Base-by-base conservation (phyloP, 768 basidiomycete genomes). In the Pleurotus ostreatus region DNA sequence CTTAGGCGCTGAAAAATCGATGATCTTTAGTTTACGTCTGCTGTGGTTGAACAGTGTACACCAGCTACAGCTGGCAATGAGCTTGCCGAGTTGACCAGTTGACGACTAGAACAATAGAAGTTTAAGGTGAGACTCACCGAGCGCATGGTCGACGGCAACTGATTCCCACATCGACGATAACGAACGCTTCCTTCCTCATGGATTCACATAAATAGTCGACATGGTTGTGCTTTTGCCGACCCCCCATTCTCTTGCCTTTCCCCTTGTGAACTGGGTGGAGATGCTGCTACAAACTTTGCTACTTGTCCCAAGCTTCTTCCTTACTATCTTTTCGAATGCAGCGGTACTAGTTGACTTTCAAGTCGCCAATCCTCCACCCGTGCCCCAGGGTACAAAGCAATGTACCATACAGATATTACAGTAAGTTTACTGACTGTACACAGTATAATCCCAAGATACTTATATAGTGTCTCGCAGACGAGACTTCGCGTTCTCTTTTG, bases 401-500 rank as follows among this genome's bases (percentile, higher is more conserved):
- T 90, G 89, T 63, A 88, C 85, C 1, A 70, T 82, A 12, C 73
- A 82, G 68, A 76, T 90, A 47, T 68, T 91, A 12, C 75, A 84
- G 86, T 88, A 59, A 64, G 79, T 69, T 16, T 38, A n/a, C 49
- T 55, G 55, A 49, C 48, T 20, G 47, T 40, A 3, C 37, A 53
- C 20, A 18, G 5, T 51, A 53, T 23, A 18, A 4, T 51, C 23
- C 30, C 59, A 1, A n/a, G 40, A 39, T 16, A 7, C 67, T 58
- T 16, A 8, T 26, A 22, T 23, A 22, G 26, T 34, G 8, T 34
- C 30, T 34, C 11, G 25, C 55, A 88, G 88, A 65, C 85, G 81
- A 51, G 86, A 86, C 54, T 90, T 89, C 63, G 89, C 82, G 2
- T 81, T 78, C 65, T 89, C 89, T 2, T 89, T 82, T 59, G 86